Conservation (phyloP, 371 early-diverging fungal species). For the Mucor circinelloides region DNA sequence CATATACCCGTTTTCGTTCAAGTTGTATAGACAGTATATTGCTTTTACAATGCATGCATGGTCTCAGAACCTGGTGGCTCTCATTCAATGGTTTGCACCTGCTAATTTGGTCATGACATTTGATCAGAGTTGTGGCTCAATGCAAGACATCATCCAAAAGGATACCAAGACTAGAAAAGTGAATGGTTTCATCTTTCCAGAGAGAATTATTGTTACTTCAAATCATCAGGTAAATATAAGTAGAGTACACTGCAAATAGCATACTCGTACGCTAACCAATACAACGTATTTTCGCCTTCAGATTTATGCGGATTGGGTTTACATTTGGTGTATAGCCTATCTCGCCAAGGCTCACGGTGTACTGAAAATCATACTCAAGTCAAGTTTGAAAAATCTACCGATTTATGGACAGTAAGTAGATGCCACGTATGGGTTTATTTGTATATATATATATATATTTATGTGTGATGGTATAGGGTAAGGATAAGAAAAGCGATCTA, state of each 20-base stretch:
- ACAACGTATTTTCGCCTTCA: conserved; percentile 4
- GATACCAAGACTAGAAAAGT: conserved; percentile 16
- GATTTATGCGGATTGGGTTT: conserved; percentile 92
- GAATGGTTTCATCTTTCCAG: conserved; percentile 41
- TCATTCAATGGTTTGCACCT: conserved; percentile 71
- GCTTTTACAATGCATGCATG: conserved; percentile 60
- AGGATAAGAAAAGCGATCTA: not conserved
- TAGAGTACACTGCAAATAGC: not conserved
- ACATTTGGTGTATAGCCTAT: conserved; percentile 78
- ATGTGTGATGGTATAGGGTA: conserved; percentile 3
- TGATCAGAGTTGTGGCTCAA: conserved; percentile 42
- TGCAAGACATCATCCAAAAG: conserved; percentile 28
- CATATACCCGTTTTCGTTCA: conserved; percentile 38
- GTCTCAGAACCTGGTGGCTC: conserved; percentile 60
- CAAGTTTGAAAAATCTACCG: conserved; percentile 75
- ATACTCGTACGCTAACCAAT: not conserved
- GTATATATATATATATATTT: not conserved
- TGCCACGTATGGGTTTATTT: not conserved
- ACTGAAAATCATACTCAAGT: conserved; percentile 85
- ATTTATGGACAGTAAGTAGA: conserved; percentile 75
- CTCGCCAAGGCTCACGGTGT: conserved; percentile 70
- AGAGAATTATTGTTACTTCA: conserved; percentile 61
- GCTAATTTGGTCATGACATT: conserved; percentile 59
- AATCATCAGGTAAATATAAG: conserved; percentile 73
- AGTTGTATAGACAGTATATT: conserved; percentile 53